These are phyloP conservation scores for Fusarium pseudoanthophilum DNA, from an alignment of 2,329 filamentous ascomycete genomes.

Conservation along the genomic window DNA sequence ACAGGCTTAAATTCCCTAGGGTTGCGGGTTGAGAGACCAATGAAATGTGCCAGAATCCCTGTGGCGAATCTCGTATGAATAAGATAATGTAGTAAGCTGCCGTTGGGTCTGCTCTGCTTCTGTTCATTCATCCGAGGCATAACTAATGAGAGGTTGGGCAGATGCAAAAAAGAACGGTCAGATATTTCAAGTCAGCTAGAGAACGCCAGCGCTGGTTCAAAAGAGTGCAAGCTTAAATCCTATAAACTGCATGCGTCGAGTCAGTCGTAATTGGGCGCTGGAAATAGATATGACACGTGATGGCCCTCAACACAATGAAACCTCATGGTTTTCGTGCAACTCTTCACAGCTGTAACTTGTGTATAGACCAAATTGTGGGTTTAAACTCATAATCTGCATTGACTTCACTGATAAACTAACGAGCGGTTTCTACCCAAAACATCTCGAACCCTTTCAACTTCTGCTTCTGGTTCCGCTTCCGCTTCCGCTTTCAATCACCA, in stretches of 20 bases:
- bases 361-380: not conserved
- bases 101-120: not conserved
- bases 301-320: not conserved
- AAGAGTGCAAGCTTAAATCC: constrained; percentile 11
- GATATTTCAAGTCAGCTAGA: not conserved
- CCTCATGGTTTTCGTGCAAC: not conserved
- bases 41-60: constrained; percentile 24
- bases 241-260: not conserved
- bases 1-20: constrained; percentile 27
- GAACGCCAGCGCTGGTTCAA: not conserved
- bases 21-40: constrained; percentile 31
- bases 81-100: constrained; percentile 5
- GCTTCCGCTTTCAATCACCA: constrained; percentile 4
- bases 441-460: not conserved
- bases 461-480: not conserved
- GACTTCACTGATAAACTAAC: constrained; percentile 12
- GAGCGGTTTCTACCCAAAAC: constrained; percentile 4
- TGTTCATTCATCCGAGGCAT: not conserved
- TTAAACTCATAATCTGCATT: not conserved
- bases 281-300: not conserved
- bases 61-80: constrained; percentile 35
- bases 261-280: not conserved
- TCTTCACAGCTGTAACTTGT: not conserved
- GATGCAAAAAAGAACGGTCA: constrained; percentile 1
- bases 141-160: not conserved